Evolutionary conservation across 768 basidiomycete species (phyloP).

Genomic region (Amanita molliuscula): DNA sequence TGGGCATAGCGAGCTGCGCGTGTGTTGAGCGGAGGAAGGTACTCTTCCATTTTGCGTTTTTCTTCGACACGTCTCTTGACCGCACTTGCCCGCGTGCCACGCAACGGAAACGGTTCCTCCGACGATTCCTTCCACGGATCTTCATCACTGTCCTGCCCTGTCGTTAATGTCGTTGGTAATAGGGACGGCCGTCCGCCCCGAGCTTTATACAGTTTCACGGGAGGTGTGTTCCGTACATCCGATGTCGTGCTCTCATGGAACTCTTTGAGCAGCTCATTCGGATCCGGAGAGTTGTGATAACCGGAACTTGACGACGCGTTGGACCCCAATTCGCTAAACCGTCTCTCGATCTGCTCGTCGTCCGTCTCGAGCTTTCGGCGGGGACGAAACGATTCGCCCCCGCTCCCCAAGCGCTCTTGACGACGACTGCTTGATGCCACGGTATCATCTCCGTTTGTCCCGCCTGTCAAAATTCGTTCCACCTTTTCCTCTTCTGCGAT

Average conservation of each 20-base stretch:
- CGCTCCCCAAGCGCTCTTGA: neutral
- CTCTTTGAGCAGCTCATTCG: neutral
- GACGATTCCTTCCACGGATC: slow-evolving; percentile 13
- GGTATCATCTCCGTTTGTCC: slow-evolving; percentile 6
- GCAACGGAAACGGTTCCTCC: slow-evolving; percentile 21
- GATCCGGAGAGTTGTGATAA: neutral
- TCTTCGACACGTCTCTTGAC: slow-evolving; percentile 21
- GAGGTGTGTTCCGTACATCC: neutral
- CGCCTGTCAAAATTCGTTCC: slow-evolving; percentile 15
- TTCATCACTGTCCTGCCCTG: neutral
- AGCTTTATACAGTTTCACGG: neutral
- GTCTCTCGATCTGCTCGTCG: slow-evolving; percentile 2
- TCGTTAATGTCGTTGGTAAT: neutral
- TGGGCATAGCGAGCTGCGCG: slow-evolving; percentile 16
- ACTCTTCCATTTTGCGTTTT: slow-evolving; percentile 23
- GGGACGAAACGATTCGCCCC: neutral
- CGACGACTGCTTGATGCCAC: neutral
- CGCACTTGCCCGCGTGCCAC: slow-evolving; percentile 27
- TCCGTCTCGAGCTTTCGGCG: neutral
- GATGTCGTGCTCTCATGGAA: neutral
- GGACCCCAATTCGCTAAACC: neutral
- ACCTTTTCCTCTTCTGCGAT: slow-evolving; percentile 19
- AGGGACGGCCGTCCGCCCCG: slow-evolving; percentile 1
- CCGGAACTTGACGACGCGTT: neutral
- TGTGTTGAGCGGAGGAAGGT: slow-evolving; percentile 26